phyloP scores from a whole-genome alignment of 768 basidiomycete species.

The Boletus pseudo-olivaceus region DNA sequence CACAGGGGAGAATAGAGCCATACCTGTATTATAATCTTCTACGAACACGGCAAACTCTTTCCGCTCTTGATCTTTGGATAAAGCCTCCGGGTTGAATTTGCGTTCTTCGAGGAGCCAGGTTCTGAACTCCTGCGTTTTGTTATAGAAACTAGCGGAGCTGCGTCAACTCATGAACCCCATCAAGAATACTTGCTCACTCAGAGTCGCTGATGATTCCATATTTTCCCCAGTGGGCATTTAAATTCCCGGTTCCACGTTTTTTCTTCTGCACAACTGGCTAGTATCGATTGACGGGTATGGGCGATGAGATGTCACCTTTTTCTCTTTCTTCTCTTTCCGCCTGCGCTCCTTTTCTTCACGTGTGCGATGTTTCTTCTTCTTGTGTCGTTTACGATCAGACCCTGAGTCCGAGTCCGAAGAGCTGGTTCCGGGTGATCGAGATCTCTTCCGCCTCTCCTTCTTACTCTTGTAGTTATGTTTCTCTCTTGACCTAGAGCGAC shows the following conservation, averaged over 20 bases:
- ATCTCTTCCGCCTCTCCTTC: conserved; percentile 31
- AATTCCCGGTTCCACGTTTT: conserved; percentile 43
- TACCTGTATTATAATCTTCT: conserved; percentile 83
- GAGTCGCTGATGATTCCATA: conserved; percentile 81
- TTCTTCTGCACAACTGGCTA: conserved; percentile 49
- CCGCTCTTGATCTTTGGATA: conserved; percentile 79
- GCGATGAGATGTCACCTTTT: conserved; percentile 44
- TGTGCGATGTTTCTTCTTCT: conserved; percentile 45
- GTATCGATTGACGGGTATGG: not conserved
- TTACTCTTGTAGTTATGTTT: conserved; percentile 16
- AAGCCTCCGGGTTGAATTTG: conserved; percentile 84
- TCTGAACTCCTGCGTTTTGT: conserved; percentile 81
- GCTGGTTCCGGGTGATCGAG: conserved; percentile 40
- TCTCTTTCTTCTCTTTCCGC: conserved; percentile 67
- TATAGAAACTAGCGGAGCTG: conserved; percentile 58
- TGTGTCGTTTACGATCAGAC: conserved; percentile 37
- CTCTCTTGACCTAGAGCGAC: conserved; percentile 37
- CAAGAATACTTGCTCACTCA: conserved; percentile 53
- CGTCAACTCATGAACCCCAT: conserved; percentile 12
- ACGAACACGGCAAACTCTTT: conserved; percentile 83
- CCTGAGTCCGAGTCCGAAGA: conserved; percentile 34
- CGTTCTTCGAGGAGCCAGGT: conserved; percentile 93
- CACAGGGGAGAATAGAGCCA: conserved; percentile 8
- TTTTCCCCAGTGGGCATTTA: conserved; percentile 77
- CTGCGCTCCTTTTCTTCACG: conserved; percentile 49